Conservation (phyloP, 139 green algal species). For the Zygnema cylindricum region DNA sequence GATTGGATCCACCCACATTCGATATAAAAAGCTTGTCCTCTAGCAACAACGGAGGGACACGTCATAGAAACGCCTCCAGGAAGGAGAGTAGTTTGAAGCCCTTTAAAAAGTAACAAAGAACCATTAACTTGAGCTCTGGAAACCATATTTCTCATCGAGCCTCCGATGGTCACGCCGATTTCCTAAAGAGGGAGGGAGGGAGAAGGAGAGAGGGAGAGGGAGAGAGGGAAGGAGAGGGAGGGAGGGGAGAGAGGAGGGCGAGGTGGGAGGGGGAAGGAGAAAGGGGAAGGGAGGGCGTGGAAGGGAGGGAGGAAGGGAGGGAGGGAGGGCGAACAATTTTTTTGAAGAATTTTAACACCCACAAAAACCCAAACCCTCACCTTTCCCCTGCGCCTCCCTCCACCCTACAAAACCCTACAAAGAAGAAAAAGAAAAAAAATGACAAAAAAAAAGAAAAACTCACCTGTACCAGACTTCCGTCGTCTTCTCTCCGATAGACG, state of each 20-base stretch:
- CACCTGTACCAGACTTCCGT: not conserved
- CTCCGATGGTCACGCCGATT: not conserved
- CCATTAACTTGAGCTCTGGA: constrained; percentile 2
- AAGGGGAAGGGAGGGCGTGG: no score
- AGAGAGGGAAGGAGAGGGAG: not conserved
- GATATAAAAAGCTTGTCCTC: constrained; percentile 25
- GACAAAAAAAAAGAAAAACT: constrained; percentile 13
- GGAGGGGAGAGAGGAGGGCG: not conserved
- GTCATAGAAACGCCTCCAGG: not conserved
- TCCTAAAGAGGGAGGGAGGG: not conserved
- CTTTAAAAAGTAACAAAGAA: not conserved
- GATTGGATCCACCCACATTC: constrained; percentile 13
- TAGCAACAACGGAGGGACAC: not conserved
- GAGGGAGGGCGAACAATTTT: no score
- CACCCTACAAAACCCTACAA: not conserved
- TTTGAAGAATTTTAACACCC: no score
- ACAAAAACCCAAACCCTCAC: no score
- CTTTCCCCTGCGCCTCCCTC: not conserved
- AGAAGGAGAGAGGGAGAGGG: not conserved
- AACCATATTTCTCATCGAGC: not conserved
- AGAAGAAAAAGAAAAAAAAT: not conserved
- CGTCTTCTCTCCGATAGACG: not conserved
- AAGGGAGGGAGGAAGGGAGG: no score
- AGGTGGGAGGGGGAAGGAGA: no score
- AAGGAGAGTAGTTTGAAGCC: constrained; percentile 17